phyloP scores from a whole-genome alignment of 2,329 filamentous ascomycete genomes.

The Camillea tinctor region DNA sequence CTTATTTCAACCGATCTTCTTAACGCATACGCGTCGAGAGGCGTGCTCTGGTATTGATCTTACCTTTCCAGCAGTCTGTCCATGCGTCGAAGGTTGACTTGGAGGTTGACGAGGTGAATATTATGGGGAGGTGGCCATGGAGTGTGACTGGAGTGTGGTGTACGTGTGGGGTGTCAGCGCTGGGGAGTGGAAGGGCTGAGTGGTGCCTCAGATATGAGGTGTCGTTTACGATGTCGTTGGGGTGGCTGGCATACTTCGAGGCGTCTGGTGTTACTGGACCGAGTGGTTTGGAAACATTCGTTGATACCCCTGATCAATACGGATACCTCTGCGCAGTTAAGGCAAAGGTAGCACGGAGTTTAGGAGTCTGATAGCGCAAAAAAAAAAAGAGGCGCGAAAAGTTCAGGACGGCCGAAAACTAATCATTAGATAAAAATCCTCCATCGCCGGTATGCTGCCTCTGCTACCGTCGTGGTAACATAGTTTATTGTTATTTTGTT shows the following conservation, averaged over 20 bases:
- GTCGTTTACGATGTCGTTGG: conserved; percentile 7
- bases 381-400: conserved; percentile 4
- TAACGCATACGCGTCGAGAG: conserved; percentile 8
- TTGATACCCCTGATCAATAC: conserved; percentile 24
- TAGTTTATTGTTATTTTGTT: background rate
- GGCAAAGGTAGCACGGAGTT: conserved; percentile 4
- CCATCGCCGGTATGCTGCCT: background rate
- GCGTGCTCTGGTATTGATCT: conserved; percentile 16
- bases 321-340: conserved; percentile 1
- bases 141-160: background rate
- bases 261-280: conserved; percentile 27
- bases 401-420: conserved; percentile 1
- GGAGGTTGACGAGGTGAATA: conserved; percentile 5
- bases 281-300: conserved; percentile 25
- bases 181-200: background rate
- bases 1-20: conserved; percentile 17
- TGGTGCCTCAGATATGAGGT: conserved; percentile 3
- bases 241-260: conserved; percentile 10
- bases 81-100: conserved; percentile 4
- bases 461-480: background rate
- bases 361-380: background rate
- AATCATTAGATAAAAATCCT: conserved; percentile 14
- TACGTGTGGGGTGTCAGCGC: conserved; percentile 7
- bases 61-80: conserved; percentile 15
- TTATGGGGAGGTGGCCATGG: conserved; percentile 3